These are phyloP conservation scores for Clathrus columnatus DNA, from an alignment of 768 basidiomycete genomes.

Conservation along the genomic window DNA sequence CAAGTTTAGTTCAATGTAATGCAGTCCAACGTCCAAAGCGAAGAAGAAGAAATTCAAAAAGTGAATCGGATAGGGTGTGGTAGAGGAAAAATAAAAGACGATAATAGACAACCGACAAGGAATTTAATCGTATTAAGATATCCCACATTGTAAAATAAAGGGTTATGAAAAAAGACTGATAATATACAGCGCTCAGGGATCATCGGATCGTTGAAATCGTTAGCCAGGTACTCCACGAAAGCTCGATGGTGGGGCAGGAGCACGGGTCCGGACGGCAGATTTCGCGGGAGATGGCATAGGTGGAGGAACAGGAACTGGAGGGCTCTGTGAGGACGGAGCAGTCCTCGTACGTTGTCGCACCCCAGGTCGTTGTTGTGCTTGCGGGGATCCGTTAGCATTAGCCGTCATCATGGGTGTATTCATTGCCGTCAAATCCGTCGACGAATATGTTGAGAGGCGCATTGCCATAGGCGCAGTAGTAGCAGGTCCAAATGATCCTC, in stretches of 20 bases:
- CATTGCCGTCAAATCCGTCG: background rate
- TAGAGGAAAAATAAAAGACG: no score
- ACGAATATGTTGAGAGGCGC: background rate
- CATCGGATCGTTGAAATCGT: no score
- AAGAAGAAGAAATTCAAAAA: no score
- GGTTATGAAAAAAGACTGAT: no score
- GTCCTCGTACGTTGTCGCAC: constrained; percentile 28
- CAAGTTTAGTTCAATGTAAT: no score
- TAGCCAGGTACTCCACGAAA: constrained; percentile 1
- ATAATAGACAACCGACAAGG: no score
- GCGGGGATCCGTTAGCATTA: background rate
- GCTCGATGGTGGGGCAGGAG: constrained; percentile 8
- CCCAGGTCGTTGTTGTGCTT: constrained; percentile 10
- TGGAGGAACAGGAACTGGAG: constrained; percentile 13
- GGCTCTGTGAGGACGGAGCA: constrained; percentile 20
- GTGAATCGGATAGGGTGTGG: no score
- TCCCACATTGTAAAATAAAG: no score
- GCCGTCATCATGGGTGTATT: background rate
- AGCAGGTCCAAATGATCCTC: constrained; percentile 47
- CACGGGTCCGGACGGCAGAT: constrained; percentile 12
- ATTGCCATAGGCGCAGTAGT: constrained; percentile 15
- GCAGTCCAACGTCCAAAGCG: no score
- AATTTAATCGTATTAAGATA: no score
- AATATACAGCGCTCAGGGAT: no score
- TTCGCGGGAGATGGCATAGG: constrained; percentile 13